phyloP scores from a whole-genome alignment of 495 filamentous ascomycete species.

The Neurospora intermedia region DNA sequence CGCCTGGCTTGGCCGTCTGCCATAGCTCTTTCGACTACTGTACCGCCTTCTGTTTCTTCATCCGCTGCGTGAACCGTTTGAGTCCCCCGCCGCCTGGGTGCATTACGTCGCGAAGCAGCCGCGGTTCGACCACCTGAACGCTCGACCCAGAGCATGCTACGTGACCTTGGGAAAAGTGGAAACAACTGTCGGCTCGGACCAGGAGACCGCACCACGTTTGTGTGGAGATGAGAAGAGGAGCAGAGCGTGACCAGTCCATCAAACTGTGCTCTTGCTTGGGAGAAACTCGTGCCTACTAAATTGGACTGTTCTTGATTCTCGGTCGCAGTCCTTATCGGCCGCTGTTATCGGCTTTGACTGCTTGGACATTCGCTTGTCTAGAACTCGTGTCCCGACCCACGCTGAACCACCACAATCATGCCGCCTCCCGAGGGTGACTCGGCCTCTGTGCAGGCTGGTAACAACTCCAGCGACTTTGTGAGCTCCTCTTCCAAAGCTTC shows the following conservation, averaged over 20 bases:
- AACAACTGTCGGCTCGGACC: neutral
- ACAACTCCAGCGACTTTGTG: constrained; percentile 42
- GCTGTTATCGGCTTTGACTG: neutral
- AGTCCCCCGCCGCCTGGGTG: neutral
- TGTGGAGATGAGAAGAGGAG: constrained; percentile 2
- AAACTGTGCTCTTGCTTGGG: neutral
- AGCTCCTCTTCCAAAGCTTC: constrained; percentile 12
- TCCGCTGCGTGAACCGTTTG: constrained; percentile 1
- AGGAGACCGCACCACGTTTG: neutral
- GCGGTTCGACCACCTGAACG: neutral
- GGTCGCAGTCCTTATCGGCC: neutral
- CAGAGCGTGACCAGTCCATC: neutral
- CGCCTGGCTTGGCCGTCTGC: neutral
- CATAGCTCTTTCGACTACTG: neutral
- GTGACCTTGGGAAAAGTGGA: neutral
- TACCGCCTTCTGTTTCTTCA: neutral
- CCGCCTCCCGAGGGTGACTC: constrained; percentile 30
- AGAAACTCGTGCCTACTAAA: neutral
- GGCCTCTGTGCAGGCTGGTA: constrained; percentile 29
- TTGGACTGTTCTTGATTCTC: neutral
- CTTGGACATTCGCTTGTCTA: neutral
- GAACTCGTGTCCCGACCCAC: neutral
- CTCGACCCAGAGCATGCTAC: constrained; percentile 2
- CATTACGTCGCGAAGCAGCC: constrained; percentile 7
- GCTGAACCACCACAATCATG: constrained; percentile 22